Conservation (phyloP, 768 basidiomycete genomes). For the Vararia minispora region DNA sequence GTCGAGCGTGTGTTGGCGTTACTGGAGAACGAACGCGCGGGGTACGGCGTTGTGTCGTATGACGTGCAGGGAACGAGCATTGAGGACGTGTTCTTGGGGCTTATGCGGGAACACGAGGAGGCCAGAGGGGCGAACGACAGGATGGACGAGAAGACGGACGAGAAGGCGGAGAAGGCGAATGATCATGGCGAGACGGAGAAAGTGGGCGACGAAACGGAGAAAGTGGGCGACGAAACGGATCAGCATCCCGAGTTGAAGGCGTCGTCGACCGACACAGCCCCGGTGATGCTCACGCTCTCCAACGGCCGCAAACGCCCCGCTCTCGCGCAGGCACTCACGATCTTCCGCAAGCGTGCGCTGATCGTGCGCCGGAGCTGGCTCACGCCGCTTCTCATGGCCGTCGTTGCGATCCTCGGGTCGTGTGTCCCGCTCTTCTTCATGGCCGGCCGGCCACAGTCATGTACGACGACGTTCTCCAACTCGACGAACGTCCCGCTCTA, state of each 20-base stretch:
- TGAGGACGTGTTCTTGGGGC: constrained; percentile 69
- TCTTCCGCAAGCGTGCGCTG: constrained; percentile 60
- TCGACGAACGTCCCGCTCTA: constrained; percentile 37
- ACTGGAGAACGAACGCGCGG: constrained; percentile 33
- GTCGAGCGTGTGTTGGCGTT: constrained; percentile 47
- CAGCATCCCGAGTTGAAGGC: too few species aligned
- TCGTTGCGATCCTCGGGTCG: constrained; percentile 44
- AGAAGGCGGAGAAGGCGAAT: constrained; percentile 8
- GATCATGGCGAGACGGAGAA: background rate
- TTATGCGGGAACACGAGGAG: too few species aligned
- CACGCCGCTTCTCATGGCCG: constrained; percentile 35
- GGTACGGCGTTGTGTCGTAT: constrained; percentile 36
- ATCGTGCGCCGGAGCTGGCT: constrained; percentile 62
- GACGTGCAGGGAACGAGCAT: constrained; percentile 66
- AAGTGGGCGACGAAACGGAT: too few species aligned
- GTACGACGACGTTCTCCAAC: constrained; percentile 28
- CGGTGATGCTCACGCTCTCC: constrained; percentile 27
- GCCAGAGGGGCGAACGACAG: too few species aligned
- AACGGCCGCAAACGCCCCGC: constrained; percentile 44
- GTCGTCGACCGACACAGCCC: background rate
- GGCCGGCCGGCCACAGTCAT: constrained; percentile 36
- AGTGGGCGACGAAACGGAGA: too few species aligned
- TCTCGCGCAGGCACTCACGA: constrained; percentile 55
- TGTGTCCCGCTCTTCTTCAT: constrained; percentile 63
- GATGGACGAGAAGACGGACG: constrained; percentile 19